These are phyloP conservation scores for Ophiostoma perfectum DNA, from an alignment of 2,329 filamentous ascomycete genomes.

Conservation along the genomic window DNA sequence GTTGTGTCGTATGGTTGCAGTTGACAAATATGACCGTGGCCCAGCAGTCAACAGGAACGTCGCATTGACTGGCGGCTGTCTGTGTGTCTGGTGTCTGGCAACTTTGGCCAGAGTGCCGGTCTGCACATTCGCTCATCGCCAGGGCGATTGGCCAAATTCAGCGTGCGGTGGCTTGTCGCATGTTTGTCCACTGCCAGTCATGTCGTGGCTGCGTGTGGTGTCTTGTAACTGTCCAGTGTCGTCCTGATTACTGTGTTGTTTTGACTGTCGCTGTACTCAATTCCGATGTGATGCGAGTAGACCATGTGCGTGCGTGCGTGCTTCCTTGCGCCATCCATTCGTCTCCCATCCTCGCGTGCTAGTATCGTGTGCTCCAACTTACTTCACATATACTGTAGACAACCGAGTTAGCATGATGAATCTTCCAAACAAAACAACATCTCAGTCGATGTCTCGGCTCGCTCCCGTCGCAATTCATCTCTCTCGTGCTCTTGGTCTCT, in stretches of 20 bases:
- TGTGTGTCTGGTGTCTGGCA: too few species aligned
- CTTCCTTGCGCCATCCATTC: slow-evolving; percentile 9
- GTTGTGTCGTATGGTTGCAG: too few species aligned
- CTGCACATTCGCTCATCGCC: too few species aligned
- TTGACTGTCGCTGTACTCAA: neutral
- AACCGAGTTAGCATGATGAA: slow-evolving; percentile 18
- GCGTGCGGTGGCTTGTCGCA: neutral
- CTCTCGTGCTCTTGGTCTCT: neutral
- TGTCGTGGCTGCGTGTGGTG: neutral
- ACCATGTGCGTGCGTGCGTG: neutral
- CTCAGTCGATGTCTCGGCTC: neutral
- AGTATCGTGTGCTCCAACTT: slow-evolving; percentile 42
- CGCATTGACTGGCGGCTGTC: too few species aligned
- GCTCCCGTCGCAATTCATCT: neutral
- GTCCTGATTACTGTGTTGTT: neutral
- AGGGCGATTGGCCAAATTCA: too few species aligned
- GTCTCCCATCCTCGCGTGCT: slow-evolving; percentile 9
- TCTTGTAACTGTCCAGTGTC: neutral
- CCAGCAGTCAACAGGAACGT: too few species aligned
- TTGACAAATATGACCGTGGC: too few species aligned
- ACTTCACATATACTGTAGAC: slow-evolving; percentile 76
- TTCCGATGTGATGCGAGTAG: neutral
- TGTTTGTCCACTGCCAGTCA: neutral
- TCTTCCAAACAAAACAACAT: neutral
- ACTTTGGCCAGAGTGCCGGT: too few species aligned